Base-by-base conservation (phyloP, 805 yeast genomes). In the Scheffersomyces spartinae region DNA sequence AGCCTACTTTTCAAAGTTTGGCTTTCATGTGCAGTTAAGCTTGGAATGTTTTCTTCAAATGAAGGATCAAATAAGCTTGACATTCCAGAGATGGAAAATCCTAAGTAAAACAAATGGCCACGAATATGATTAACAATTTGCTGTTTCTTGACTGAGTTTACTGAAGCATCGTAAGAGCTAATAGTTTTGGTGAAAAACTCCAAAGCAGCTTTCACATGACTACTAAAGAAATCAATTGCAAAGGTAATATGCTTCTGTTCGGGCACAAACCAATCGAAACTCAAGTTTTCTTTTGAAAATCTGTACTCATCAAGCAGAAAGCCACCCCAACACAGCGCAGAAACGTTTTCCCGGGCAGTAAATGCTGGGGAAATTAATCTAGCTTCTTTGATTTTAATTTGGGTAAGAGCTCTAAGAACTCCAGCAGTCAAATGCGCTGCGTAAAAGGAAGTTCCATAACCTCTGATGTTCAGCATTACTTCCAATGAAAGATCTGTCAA, bases 231-330 rank as follows among this genome's bases (percentile, higher is more conserved):
- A 3, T 67, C 63, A 4, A 74, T 62, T 0, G 94, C 86, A 40
- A 69, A 67, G 0, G 55, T 54, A 2, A 82, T 53, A 24, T 77
- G 85, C 2, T 39, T 49, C 2, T 48, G 49, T 1, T 60, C 42
- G 0, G 97, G 96, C 1, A 63, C 45, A 39, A 75, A 83, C 98
- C 98, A 88, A 1, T 62, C 54, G 35, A 84, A 74, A 1, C 60
- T 40, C 17, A 80, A 45, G 32, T 68, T 65, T 9, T 64, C 65
- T 8, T 40, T 29, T 1, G 59, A 43, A 27, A 75, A 71, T 33
- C 82, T 58, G 11, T 48, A 39, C 0, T 59, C 49, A 33, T 66
- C 69, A 37, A 74, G 71, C 36, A 77, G 84, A 30, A 69, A 64
- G 0, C 73, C 84, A 23, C 93, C 93, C 93, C 93, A 81, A 31